A percentile compares a stretch with the other conserved stretches of the same genome.
Evolutionary conservation across 768 basidiomycete genomes (phyloP).

Genomic region (Artomyces pyxidatus): DNA sequence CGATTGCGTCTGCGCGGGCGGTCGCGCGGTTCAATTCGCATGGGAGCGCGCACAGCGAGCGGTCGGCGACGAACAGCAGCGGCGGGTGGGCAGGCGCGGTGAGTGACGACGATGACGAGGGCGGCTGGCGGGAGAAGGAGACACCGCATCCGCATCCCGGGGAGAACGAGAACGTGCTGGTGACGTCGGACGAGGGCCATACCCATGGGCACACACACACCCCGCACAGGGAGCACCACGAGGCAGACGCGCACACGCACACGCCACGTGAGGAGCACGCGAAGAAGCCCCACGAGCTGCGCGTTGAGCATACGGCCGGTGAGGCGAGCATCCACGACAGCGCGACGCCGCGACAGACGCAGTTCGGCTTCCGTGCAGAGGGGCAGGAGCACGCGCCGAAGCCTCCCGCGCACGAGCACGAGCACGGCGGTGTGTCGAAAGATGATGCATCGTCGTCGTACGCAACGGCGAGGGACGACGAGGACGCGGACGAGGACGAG

Average conservation of each 20-base stretch:
- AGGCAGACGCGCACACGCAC: no score
- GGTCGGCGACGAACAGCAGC: background rate
- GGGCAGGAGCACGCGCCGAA: no score
- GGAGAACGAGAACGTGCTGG: background rate
- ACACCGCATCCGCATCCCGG: background rate
- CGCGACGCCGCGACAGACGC: background rate
- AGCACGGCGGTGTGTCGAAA: no score
- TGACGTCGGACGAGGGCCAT: background rate
- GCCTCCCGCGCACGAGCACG: no score
- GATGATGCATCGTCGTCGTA: background rate
- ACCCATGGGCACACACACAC: no score
- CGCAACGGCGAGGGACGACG: background rate
- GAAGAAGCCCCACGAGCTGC: background rate
- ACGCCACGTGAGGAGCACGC: no score
- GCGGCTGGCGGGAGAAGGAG: background rate
- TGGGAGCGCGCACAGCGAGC: no score
- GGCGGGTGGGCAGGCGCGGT: background rate
- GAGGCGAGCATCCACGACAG: background rate
- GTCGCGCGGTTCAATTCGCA: background rate
- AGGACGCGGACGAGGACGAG: background rate
- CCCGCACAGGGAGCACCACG: no score
- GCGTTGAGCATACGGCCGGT: background rate
- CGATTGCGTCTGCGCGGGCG: constrained; percentile 46
- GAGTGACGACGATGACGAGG: background rate
- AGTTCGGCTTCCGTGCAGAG: background rate